Percentiles rank a stretch among this genome's conserved stretches.
Evolutionary conservation across 2,329 filamentous ascomycete genomes (phyloP).

Genomic region (Xylariaceae sp.): DNA sequence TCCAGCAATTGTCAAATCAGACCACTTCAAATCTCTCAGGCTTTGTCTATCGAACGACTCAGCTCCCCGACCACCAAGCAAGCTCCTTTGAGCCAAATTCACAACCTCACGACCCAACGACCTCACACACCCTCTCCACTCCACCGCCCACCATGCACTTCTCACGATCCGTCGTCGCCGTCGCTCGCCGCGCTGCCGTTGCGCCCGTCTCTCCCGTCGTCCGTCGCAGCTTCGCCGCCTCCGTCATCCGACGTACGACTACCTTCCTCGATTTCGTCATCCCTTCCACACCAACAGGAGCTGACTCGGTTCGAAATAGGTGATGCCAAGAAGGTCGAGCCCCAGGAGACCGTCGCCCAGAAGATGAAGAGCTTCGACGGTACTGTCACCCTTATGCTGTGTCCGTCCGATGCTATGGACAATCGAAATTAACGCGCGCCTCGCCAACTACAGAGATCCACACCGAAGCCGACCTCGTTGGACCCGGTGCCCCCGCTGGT

Average conservation of each 20-base stretch:
- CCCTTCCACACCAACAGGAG: conserved; percentile 30
- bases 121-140: conserved; percentile 18
- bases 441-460: conserved; percentile 68
- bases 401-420: neutral
- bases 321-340: conserved; percentile 45
- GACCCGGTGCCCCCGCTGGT: conserved; percentile 77
- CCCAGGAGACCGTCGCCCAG: conserved; percentile 41
- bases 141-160: conserved; percentile 53
- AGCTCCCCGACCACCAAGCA: conserved; percentile 28
- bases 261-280: conserved; percentile 23
- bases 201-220: conserved; percentile 51
- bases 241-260: conserved; percentile 58
- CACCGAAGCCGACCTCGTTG: conserved; percentile 75
- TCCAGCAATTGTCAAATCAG: conserved; percentile 38
- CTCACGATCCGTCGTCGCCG: conserved; percentile 60
- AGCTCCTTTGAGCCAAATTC: too few relatives aligned
- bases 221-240: conserved; percentile 59
- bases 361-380: conserved; percentile 44
- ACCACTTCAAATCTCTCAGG: conserved; percentile 46
- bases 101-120: conserved; percentile 11
- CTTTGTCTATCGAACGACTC: conserved; percentile 3
- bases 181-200: conserved; percentile 58
- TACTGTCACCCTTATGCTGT: conserved; percentile 33
- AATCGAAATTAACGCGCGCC: conserved; percentile 19
- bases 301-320: conserved; percentile 35